Conservation (phyloP, 169 alveolate genomes). For the Plasmodium malariae region DNA sequence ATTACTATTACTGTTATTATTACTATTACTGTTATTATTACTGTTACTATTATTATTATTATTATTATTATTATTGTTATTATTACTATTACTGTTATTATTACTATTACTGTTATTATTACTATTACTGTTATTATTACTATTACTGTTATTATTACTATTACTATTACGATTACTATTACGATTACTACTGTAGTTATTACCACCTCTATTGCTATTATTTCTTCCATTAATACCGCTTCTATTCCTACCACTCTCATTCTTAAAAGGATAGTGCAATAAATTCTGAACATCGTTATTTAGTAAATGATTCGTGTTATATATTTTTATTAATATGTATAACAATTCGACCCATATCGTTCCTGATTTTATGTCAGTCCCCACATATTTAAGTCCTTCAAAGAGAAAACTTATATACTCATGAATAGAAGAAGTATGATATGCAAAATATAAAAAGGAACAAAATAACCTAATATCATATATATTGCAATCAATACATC, state of each 20-base stretch:
- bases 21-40: too few species aligned
- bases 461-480: slow-evolving; percentile 53
- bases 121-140: too few species aligned
- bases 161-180: too few species aligned
- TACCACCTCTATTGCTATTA: too few species aligned
- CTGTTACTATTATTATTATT: too few species aligned
- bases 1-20: too few species aligned
- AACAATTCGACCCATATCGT: slow-evolving; percentile 83
- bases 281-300: slow-evolving; percentile 78
- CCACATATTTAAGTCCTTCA: slow-evolving; percentile 78
- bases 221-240: background rate
- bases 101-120: too few species aligned
- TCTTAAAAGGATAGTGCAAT: slow-evolving; percentile 81
- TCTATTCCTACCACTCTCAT: slow-evolving; percentile 31
- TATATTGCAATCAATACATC: slow-evolving; percentile 71
- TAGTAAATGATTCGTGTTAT: slow-evolving; percentile 80
- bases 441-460: slow-evolving; percentile 80
- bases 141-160: too few species aligned
- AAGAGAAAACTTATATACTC: slow-evolving; percentile 83
- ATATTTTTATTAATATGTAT: slow-evolving; percentile 80
- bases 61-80: too few species aligned
- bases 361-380: slow-evolving; percentile 83
- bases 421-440: slow-evolving; percentile 86
- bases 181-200: too few species aligned
- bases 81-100: too few species aligned